These are phyloP conservation scores for Cyclotella kingstonii DNA, from an alignment of 108 stramenopile species.

Conservation along the genomic window DNA sequence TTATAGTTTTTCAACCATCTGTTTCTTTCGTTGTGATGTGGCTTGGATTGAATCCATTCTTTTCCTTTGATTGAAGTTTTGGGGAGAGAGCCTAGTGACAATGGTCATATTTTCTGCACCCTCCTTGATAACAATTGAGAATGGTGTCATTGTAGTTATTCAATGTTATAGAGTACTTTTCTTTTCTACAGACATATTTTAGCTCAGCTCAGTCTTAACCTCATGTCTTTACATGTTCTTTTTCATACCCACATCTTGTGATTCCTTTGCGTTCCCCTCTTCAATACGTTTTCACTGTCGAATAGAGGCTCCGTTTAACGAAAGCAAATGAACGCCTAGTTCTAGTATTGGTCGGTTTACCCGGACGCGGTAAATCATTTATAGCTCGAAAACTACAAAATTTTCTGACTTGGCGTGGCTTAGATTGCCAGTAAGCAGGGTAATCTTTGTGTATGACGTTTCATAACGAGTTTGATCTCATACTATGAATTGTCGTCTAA, in stretches of 20 bases:
- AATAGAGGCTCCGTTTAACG: constrained; percentile 69
- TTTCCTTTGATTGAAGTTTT: neutral
- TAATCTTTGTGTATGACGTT: neutral
- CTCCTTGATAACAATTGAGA: neutral
- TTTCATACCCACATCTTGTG: neutral
- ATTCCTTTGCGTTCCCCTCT: neutral
- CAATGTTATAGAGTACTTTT: neutral
- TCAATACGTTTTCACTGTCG: neutral
- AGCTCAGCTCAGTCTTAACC: neutral
- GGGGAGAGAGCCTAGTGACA: too few species aligned
- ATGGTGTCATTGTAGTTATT: neutral
- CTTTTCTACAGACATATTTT: neutral
- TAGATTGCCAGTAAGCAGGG: constrained; percentile 40
- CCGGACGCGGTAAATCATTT: constrained; percentile 90
- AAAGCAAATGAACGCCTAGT: constrained; percentile 67
- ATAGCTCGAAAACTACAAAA: constrained; percentile 81
- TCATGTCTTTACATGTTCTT: constrained; percentile 4
- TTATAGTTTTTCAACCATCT: neutral
- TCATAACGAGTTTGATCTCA: neutral
- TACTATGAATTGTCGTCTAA: neutral
- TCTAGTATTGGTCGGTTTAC: constrained; percentile 83
- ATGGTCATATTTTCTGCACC: neutral
- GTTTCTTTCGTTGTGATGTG: neutral
- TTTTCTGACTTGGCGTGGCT: constrained; percentile 82
- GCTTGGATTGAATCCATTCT: neutral